Base-by-base conservation (phyloP, 495 filamentous ascomycete genomes). In the Penicillium verhagenii region DNA sequence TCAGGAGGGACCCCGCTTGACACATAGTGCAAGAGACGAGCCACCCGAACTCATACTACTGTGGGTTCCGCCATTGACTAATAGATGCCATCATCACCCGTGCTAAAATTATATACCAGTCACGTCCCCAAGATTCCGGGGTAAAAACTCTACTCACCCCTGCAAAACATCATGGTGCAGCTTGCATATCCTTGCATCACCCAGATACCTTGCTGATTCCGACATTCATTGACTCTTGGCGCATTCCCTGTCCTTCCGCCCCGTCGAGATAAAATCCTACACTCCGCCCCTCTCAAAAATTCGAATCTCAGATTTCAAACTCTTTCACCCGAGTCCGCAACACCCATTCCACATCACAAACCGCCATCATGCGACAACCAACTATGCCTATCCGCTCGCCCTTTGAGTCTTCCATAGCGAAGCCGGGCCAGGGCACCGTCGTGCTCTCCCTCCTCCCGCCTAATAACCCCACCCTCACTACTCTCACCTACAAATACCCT, bases 401-500 rank as follows among this genome's bases (percentile, higher is more conserved):
- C 33, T 96, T 96, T 62, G 83, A 86, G 53, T 73, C 82, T 29
- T 86, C 86, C 40, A 81, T 88, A 14, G 87, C 87, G 16, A 78
- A 77, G 33, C 81, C 92, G 5, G 94, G 94, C 19, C 78, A 90
- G 51, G 94, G 94, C 49, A 79, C 75, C 52, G 87, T 97, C 62
- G 76, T 88, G 38, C 83, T 91, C 25, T 81, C 82, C 8, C 76
- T 92, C 8, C 81, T 89, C 10, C 89, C 91, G 16, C 86, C 90
- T 13, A 74, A 80, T 6, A 82, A 81, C 35, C 87, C 90, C 1
- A 82, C 86, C 16, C 82, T 97, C 18, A 83, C 85, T 45, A 82
- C 79, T 20, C 80, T 96, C 53, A 85, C 83, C 31, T 97, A 92
- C 72, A 88, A 94, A 68, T 98, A 97, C 65, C 94, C 94, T 9